These are phyloP conservation scores for Aspergillus funiculosus DNA, from an alignment of 495 filamentous ascomycete species.

Conservation along the genomic window DNA sequence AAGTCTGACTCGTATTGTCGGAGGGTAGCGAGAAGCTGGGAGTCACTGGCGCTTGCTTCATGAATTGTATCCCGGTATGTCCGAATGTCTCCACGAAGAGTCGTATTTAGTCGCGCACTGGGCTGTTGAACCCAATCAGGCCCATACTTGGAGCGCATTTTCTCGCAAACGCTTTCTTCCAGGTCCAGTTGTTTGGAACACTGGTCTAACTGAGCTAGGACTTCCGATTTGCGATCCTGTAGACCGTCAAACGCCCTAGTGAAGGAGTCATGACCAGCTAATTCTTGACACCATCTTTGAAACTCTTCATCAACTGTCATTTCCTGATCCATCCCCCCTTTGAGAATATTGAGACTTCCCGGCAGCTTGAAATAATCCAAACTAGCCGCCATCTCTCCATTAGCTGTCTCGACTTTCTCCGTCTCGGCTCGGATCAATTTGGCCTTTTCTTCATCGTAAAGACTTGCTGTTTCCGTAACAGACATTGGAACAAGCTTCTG, in stretches of 20 bases:
- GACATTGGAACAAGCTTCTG: conserved; percentile 94
- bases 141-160: conserved; percentile 98
- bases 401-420: conserved; percentile 82
- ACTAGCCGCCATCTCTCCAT: conserved; percentile 92
- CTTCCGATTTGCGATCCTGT: conserved; percentile 67
- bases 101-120: conserved; percentile 80
- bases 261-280: conserved; percentile 77
- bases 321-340: conserved; percentile 89
- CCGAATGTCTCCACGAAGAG: conserved; percentile 75
- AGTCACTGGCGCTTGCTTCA: conserved; percentile 82
- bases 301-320: conserved; percentile 86
- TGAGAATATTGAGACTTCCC: conserved; percentile 80
- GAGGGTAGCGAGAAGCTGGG: conserved; percentile 76
- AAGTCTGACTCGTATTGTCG: conserved; percentile 81
- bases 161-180: conserved; percentile 97
- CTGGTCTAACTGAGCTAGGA: conserved; percentile 63
- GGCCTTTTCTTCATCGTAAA: conserved; percentile 98
- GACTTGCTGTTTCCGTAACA: conserved; percentile 90
- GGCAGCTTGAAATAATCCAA: conserved; percentile 91
- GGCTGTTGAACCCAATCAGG: conserved; percentile 96
- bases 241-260: conserved; percentile 68
- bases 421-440: conserved; percentile 91
- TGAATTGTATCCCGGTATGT: conserved; percentile 84
- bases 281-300: conserved; percentile 84
- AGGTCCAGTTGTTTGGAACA: conserved; percentile 84